Conservation (phyloP, 2,329 filamentous ascomycete species). For the Cyphellophora attinorum region DNA sequence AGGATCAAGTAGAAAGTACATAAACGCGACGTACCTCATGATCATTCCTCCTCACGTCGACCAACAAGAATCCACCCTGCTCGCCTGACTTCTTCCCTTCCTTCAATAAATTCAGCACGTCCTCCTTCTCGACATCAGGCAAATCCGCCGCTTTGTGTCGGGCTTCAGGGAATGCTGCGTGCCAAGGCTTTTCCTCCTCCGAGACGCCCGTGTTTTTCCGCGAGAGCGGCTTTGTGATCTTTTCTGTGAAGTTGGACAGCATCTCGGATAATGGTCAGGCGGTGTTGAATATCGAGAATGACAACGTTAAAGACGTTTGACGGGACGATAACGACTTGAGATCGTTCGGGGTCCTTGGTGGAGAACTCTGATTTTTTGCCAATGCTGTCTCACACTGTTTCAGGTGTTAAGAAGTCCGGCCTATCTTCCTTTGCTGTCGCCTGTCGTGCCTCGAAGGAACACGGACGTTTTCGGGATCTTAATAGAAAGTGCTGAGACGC, state of each 20-base stretch:
- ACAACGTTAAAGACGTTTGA: too few species aligned
- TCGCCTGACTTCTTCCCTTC: slow-evolving; percentile 19
- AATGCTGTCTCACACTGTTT: too few species aligned
- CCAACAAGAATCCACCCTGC: slow-evolving; percentile 29
- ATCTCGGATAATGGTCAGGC: too few species aligned
- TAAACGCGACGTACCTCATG: slow-evolving; percentile 30
- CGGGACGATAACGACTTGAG: too few species aligned
- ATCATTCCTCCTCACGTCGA: slow-evolving; percentile 39
- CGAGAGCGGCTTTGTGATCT: background rate
- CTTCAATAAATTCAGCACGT: slow-evolving; percentile 28
- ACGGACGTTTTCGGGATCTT: too few species aligned
- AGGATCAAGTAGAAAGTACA: background rate
- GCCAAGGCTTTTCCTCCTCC: slow-evolving; percentile 25
- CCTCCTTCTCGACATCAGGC: slow-evolving; percentile 22
- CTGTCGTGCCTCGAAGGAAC: too few species aligned
- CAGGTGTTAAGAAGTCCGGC: too few species aligned
- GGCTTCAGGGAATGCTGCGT: slow-evolving; percentile 30
- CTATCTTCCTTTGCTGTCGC: too few species aligned
- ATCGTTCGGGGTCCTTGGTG: too few species aligned
- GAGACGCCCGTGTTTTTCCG: background rate
- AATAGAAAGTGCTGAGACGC: too few species aligned
- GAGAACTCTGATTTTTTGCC: too few species aligned
- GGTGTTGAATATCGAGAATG: too few species aligned
- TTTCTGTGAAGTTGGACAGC: background rate
- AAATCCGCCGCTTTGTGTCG: slow-evolving; percentile 15